These are phyloP conservation scores for Volutella citrinella DNA, from an alignment of 2,329 filamentous ascomycete genomes.

Conservation along the genomic window DNA sequence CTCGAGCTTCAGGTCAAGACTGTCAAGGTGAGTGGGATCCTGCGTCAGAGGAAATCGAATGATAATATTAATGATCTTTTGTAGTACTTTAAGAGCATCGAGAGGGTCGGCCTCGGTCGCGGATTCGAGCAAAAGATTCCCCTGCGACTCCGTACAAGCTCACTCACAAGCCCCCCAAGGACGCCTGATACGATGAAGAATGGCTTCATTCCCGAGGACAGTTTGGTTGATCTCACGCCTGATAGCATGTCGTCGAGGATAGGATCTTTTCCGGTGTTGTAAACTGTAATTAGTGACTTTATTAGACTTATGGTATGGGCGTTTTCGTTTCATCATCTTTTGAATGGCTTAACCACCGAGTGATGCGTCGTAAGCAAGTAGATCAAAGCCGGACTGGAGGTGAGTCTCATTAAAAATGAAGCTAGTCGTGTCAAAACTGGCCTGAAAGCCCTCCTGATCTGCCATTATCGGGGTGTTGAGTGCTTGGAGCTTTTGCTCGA, in stretches of 20 bases:
- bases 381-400: conserved; percentile 7
- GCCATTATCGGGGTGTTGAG: conserved; percentile 5
- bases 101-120: background rate
- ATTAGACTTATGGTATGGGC: too few species aligned
- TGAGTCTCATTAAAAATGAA: conserved; percentile 12
- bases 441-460: too few species aligned
- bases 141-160: background rate
- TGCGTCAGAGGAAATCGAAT: too few species aligned
- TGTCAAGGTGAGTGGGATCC: conserved; percentile 41
- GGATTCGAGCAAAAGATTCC: background rate
- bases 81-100: conserved; percentile 9
- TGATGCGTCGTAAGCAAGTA: conserved; percentile 2
- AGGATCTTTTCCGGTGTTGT: background rate
- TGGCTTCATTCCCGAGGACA: background rate
- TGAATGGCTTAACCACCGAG: conserved; percentile 2
- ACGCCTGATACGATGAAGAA: background rate
- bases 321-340: too few species aligned
- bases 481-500: conserved; percentile 6
- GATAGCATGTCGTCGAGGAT: conserved; percentile 9
- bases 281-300: too few species aligned
- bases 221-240: conserved; percentile 1
- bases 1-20: conserved; percentile 64
- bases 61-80: background rate
- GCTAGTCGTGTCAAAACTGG: too few species aligned
- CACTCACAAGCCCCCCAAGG: background rate